phyloP scores from a whole-genome alignment of 306 rosid genomes.

The Trichosanthes cucumerina region DNA sequence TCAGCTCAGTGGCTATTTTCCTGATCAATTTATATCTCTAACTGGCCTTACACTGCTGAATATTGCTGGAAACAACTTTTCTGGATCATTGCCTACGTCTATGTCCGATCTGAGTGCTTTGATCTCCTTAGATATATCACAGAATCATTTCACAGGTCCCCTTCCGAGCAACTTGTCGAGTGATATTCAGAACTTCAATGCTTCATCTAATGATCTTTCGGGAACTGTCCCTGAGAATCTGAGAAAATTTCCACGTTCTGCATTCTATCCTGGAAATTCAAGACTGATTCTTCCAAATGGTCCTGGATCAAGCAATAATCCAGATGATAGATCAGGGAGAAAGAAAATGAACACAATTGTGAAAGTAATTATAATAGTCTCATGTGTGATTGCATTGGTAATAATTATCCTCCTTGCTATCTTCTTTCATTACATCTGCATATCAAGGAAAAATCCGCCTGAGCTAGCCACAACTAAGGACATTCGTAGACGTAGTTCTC shows the following conservation, averaged over 20 bases:
- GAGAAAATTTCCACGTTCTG: conserved; percentile 62
- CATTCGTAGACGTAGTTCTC: conserved; percentile 25
- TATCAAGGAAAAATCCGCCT: conserved; percentile 44
- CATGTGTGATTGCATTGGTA: conserved; percentile 69
- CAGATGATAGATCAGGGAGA: conserved; percentile 34
- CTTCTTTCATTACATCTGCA: conserved; percentile 66
- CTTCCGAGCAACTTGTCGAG: conserved; percentile 59
- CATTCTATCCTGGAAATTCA: conserved; percentile 81
- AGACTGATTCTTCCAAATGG: conserved; percentile 42
- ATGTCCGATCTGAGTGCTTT: conserved; percentile 50
- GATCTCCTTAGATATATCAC: conserved; percentile 54
- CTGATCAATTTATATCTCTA: conserved; percentile 59
- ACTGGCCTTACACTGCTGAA: conserved; percentile 47
- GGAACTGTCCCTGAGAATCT: conserved; percentile 76
- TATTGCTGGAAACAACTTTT: conserved; percentile 79
- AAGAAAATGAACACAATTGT: conserved; percentile 50
- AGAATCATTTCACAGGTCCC: conserved; percentile 80
- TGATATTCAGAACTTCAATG: conserved; percentile 55
- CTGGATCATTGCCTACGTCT: conserved; percentile 85
- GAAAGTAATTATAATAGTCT: conserved; percentile 75
- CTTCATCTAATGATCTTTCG: conserved; percentile 71
- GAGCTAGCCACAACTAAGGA: conserved; percentile 41
- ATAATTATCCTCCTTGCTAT: conserved; percentile 69
- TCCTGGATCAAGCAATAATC: conserved; percentile 36
- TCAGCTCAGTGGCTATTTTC: conserved; percentile 69